These are phyloP conservation scores for Penicillium sp. DNA, from an alignment of 2,329 filamentous ascomycete species.

Conservation along the genomic window DNA sequence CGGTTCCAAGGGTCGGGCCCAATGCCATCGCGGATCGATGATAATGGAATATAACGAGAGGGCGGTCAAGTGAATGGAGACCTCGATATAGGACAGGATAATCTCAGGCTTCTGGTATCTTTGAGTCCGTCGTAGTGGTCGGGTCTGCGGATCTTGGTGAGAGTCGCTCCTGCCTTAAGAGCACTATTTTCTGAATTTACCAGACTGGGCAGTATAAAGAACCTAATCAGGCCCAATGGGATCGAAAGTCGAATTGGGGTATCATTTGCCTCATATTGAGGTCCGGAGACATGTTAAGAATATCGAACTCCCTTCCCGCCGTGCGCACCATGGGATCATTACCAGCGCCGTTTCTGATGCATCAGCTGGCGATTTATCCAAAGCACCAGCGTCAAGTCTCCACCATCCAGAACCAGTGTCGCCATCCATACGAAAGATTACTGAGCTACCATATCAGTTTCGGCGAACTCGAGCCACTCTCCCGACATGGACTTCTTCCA, in stretches of 20 bases:
- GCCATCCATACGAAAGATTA: slow-evolving; percentile 13
- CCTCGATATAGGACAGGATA: slow-evolving; percentile 2
- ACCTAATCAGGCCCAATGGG: not conserved
- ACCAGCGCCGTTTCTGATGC: not conserved
- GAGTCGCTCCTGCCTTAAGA: slow-evolving; percentile 18
- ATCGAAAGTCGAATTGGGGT: slow-evolving; percentile 20
- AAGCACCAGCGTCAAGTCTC: not conserved
- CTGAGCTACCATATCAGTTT: slow-evolving; percentile 43
- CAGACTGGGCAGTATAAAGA: not conserved
- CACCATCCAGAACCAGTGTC: not conserved
- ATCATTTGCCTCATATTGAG: slow-evolving; percentile 19
- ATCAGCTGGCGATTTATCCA: not conserved
- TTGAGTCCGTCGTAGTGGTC: not conserved
- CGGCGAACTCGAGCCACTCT: slow-evolving; percentile 50
- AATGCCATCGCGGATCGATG: slow-evolving; percentile 50
- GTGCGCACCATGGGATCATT: not conserved
- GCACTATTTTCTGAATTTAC: not conserved
- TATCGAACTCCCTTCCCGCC: not conserved
- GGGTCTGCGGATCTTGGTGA: not conserved
- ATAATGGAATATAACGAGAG: slow-evolving; percentile 22
- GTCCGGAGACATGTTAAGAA: not conserved
- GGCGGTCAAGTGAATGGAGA: not conserved
- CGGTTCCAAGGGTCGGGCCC: slow-evolving; percentile 59
- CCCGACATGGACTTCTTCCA: slow-evolving; percentile 48
- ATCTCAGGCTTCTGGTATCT: no score